A percentile compares a stretch with the other conserved stretches of the same genome.
phyloP scores from a whole-genome alignment of 768 basidiomycete species.

The Pisolithus tinctorius region DNA sequence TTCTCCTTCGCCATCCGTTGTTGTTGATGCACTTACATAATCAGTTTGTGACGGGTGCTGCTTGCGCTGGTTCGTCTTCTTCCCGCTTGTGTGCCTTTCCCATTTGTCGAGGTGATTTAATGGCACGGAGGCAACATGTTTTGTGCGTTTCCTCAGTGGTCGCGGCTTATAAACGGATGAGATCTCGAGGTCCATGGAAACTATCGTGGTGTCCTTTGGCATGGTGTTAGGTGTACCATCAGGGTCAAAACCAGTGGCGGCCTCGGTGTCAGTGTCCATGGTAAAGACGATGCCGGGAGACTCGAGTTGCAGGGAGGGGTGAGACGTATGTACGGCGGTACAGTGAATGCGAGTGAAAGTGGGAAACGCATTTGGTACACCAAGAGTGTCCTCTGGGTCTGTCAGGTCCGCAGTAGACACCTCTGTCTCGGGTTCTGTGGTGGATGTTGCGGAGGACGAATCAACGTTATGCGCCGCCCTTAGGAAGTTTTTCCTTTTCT shows the following conservation, averaged over 20 bases:
- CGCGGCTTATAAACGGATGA: conserved; percentile 69
- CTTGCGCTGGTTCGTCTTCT: conserved; percentile 27
- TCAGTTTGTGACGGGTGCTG: conserved; percentile 15
- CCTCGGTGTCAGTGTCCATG: conserved; percentile 42
- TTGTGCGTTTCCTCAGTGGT: conserved; percentile 42
- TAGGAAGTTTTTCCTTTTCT: conserved; percentile 26
- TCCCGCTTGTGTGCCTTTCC: conserved; percentile 10
- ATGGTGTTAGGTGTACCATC: conserved; percentile 17
- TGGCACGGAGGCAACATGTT: conserved; percentile 26
- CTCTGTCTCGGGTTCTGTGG: conserved; percentile 36
- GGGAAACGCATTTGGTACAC: conserved; percentile 7
- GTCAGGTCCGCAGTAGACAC: conserved; percentile 30
- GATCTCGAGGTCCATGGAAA: conserved; percentile 58
- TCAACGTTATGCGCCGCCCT: conserved; percentile 15
- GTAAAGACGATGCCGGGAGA: conserved; percentile 33
- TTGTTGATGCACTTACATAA: background rate
- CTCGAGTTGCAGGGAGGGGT: conserved; percentile 4
- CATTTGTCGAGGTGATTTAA: conserved; percentile 6
- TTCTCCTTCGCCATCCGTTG: background rate
- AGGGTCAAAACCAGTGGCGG: conserved; percentile 16
- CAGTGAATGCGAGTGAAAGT: background rate
- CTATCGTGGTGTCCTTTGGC: conserved; percentile 8
- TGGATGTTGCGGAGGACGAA: conserved; percentile 27
- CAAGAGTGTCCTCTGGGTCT: conserved; percentile 31
- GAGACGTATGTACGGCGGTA: background rate